A percentile compares a stretch with the other conserved stretches of the same genome.
Evolutionary conservation across 1,284 basidiomycete species (phyloP).

Genomic region (Tilletia walkeri): DNA sequence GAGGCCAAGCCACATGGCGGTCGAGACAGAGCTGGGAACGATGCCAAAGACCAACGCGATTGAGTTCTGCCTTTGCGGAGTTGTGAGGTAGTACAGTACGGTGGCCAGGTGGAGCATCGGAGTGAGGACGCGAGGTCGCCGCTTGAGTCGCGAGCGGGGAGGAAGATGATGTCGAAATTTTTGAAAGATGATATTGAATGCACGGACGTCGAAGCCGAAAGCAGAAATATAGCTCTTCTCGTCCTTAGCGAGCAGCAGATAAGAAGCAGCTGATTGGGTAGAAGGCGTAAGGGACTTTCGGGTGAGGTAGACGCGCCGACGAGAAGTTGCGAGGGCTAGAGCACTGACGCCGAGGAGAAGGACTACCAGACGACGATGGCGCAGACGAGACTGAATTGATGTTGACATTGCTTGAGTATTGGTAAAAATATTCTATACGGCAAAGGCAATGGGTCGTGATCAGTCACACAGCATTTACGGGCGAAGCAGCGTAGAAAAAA

Average conservation of each 20-base stretch:
- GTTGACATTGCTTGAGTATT: no score
- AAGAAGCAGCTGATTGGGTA: not conserved
- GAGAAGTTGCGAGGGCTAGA: no score
- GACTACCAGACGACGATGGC: no score
- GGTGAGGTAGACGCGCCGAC: not conserved
- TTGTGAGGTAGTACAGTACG: not conserved
- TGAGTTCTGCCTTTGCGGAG: not conserved
- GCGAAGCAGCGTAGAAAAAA: no score
- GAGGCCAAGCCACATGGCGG: not conserved
- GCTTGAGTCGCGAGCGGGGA: not conserved
- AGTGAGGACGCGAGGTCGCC: not conserved
- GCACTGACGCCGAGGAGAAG: no score
- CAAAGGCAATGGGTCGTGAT: no score
- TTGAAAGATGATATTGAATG: not conserved
- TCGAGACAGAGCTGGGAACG: not conserved
- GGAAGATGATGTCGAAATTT: not conserved
- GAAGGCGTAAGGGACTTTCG: not conserved
- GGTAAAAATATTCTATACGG: no score
- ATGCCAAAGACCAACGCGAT: not conserved
- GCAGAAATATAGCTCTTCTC: not conserved
- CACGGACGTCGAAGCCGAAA: not conserved
- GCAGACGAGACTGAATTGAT: no score
- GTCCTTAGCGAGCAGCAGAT: not conserved
- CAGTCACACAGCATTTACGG: no score
- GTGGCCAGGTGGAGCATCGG: not conserved